Conservation (phyloP, 148 eudicot genomes). For the Oxyria digyna region DNA sequence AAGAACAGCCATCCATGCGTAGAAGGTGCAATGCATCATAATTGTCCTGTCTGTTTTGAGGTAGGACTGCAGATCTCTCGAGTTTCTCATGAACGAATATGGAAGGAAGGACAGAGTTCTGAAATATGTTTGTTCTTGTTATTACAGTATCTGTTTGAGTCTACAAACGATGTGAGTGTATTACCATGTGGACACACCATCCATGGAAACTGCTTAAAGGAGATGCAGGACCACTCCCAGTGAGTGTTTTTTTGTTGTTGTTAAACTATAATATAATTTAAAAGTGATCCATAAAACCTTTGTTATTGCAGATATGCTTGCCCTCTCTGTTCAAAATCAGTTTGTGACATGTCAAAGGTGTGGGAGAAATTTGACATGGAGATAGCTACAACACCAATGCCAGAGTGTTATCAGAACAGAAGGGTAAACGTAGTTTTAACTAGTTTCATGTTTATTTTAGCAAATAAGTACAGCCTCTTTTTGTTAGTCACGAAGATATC, state of each 20-base stretch:
- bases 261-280: too few relatives aligned
- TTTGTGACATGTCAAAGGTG: slow-evolving; percentile 84
- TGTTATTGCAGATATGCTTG: slow-evolving; percentile 59
- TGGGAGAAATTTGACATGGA: slow-evolving; percentile 82
- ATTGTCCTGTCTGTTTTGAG: slow-evolving; percentile 97
- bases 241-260: slow-evolving; percentile 24
- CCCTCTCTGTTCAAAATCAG: slow-evolving; percentile 89
- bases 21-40: slow-evolving; percentile 96
- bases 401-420: slow-evolving; percentile 48
- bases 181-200: slow-evolving; percentile 94
- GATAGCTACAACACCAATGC: slow-evolving; percentile 87
- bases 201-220: slow-evolving; percentile 66
- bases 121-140: not conserved
- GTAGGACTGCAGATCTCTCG: slow-evolving; percentile 16
- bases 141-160: slow-evolving; percentile 69
- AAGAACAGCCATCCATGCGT: slow-evolving; percentile 69
- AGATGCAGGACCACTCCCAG: slow-evolving; percentile 83
- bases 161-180: slow-evolving; percentile 47
- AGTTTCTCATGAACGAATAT: not conserved
- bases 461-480: too few relatives aligned
- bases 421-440: too few relatives aligned
- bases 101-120: not conserved
- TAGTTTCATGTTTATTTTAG: too few relatives aligned
- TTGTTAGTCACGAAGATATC: too few relatives aligned
- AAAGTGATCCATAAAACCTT: too few relatives aligned